Percentiles rank a stretch among this genome's conserved stretches.
Conservation (phyloP, 495 filamentous ascomycete species). For the Penicillium subrubescens region DNA sequence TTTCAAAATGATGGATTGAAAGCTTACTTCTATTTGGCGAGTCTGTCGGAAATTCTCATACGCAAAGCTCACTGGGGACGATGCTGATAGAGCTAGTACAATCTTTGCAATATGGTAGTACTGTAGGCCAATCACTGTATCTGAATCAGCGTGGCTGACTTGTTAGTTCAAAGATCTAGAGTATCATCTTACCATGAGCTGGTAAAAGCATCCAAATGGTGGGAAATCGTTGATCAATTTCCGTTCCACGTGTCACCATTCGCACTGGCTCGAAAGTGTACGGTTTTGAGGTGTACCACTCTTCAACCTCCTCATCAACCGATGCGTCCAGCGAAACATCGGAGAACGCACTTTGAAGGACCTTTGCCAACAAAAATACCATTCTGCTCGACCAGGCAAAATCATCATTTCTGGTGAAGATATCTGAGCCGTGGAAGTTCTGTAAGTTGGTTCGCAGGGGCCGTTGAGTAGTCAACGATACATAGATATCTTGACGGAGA, state of each 20-base stretch:
- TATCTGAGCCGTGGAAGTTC: slow-evolving; percentile 27
- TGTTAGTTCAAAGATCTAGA: background rate
- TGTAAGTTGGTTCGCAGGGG: slow-evolving; percentile 29
- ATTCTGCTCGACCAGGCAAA: slow-evolving; percentile 35
- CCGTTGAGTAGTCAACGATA: slow-evolving; percentile 30
- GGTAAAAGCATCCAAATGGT: slow-evolving; percentile 34
- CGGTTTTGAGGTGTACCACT: slow-evolving; percentile 30
- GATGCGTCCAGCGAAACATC: slow-evolving; percentile 1
- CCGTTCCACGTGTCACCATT: slow-evolving; percentile 14
- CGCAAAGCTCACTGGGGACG: slow-evolving; percentile 12
- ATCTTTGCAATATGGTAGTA: slow-evolving; percentile 39
- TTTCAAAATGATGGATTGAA: too few relatives aligned
- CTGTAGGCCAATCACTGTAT: slow-evolving; percentile 32
- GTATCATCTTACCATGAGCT: slow-evolving; percentile 27
- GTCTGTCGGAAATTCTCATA: slow-evolving; percentile 31
- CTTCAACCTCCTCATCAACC: slow-evolving; percentile 21
- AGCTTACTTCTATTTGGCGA: slow-evolving; percentile 26
- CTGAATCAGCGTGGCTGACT: background rate
- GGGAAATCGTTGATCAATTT: slow-evolving; percentile 19
- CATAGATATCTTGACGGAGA: slow-evolving; percentile 34
- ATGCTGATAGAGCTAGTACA: slow-evolving; percentile 25
- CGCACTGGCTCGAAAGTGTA: slow-evolving; percentile 29
- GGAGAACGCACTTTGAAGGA: slow-evolving; percentile 26
- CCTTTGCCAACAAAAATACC: slow-evolving; percentile 32
- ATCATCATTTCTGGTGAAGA: slow-evolving; percentile 32